A percentile compares a stretch with the other conserved stretches of the same genome.
phyloP scores from a whole-genome alignment of 441 rosid genomes.

The Corymbia calophylla region DNA sequence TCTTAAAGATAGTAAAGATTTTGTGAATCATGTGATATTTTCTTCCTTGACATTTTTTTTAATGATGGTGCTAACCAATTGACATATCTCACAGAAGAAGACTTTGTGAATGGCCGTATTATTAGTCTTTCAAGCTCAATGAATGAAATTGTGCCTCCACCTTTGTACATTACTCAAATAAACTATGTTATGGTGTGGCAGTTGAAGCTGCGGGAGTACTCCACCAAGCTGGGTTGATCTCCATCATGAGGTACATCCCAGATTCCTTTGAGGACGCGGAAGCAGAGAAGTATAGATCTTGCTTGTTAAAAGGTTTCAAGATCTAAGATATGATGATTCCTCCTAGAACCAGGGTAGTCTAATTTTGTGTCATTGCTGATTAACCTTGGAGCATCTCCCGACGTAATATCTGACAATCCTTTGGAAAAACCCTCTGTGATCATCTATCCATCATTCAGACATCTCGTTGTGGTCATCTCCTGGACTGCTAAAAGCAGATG shows the following conservation, averaged over 20 bases:
- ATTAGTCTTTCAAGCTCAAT: not conserved
- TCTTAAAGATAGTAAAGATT: not conserved
- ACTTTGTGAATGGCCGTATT: not conserved
- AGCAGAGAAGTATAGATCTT: constrained; percentile 38
- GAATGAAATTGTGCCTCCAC: not conserved
- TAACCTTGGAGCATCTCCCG: not conserved
- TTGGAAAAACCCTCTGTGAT: not conserved
- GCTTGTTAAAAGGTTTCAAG: constrained; percentile 65
- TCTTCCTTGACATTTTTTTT: not conserved
- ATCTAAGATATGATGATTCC: constrained; percentile 24
- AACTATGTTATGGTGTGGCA: constrained; percentile 18
- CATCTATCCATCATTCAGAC: not conserved
- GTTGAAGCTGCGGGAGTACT: constrained; percentile 71
- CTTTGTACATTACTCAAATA: not conserved
- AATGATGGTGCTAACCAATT: not conserved
- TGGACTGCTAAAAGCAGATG: not conserved
- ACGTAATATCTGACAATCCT: not conserved
- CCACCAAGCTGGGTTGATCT: constrained; percentile 48
- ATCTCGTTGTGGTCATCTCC: not conserved
- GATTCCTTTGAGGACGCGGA: constrained; percentile 50
- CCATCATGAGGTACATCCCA: constrained; percentile 44
- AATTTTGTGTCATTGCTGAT: not conserved
- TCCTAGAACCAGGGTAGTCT: not conserved
- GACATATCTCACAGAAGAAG: not conserved
- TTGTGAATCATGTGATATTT: not conserved